Percentiles rank a stretch among this genome's conserved stretches.
Conservation (phyloP, 306 rosid genomes). For the Herpetospermum pedunculosum region DNA sequence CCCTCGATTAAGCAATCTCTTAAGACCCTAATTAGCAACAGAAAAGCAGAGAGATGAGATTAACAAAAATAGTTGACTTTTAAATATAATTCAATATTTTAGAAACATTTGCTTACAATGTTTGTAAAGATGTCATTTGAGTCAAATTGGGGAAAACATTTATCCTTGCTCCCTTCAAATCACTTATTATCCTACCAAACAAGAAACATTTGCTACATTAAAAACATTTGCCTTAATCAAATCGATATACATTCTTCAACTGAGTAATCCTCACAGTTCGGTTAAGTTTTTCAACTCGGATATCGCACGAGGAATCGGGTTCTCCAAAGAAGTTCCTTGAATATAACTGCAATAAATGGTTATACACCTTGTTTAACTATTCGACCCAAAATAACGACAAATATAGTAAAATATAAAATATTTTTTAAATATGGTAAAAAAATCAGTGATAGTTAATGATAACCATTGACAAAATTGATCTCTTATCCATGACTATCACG, state of each 20-base stretch:
- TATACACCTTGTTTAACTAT: no score
- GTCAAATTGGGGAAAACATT: constrained; percentile 41
- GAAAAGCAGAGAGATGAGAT: constrained; percentile 1
- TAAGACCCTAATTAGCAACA: constrained; percentile 36
- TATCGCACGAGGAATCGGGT: constrained; percentile 47
- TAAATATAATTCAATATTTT: not conserved
- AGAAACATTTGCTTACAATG: constrained; percentile 34
- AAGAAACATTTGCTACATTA: not conserved
- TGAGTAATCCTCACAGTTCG: constrained; percentile 28
- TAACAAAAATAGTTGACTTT: not conserved
- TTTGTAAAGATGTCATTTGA: constrained; percentile 17
- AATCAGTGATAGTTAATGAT: no score
- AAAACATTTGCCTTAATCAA: not conserved
- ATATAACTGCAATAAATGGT: constrained; percentile 29
- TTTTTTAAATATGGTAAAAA: no score
- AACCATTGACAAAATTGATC: no score
- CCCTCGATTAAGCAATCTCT: constrained; percentile 50
- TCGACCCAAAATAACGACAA: no score
- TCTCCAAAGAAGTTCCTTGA: constrained; percentile 71
- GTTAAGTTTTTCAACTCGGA: constrained; percentile 26
- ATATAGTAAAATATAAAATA: no score
- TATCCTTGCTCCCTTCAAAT: constrained; percentile 42
- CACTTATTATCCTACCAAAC: constrained; percentile 55
- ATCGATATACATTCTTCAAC: constrained; percentile 1
- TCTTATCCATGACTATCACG: no score